These are phyloP conservation scores for Schizonepeta tenuifolia DNA, from an alignment of 257 asterid species.

Conservation along the genomic window DNA sequence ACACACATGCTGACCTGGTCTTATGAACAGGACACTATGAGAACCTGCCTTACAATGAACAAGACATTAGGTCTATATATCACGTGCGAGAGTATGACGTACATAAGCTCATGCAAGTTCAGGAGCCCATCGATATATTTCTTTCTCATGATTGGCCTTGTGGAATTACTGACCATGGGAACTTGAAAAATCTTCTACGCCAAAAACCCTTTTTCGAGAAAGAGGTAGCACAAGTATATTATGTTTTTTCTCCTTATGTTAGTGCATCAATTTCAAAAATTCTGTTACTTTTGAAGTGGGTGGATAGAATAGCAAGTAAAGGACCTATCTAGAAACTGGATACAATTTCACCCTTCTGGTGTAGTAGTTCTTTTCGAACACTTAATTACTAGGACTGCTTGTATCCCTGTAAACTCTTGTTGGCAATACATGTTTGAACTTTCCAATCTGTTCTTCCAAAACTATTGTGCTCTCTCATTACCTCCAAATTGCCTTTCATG, in stretches of 20 bases:
- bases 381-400: background rate
- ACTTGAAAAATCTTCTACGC: constrained; percentile 63
- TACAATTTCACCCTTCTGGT: background rate
- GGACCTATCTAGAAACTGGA: background rate
- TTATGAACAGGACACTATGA: constrained; percentile 85
- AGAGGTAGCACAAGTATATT: constrained; percentile 61
- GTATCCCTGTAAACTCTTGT: background rate
- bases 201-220: constrained; percentile 67
- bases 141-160: constrained; percentile 98
- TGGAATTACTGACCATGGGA: constrained; percentile 79
- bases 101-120: constrained; percentile 87
- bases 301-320: background rate
- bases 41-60: constrained; percentile 76
- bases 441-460: background rate
- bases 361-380: background rate
- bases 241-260: background rate
- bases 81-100: constrained; percentile 96
- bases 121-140: constrained; percentile 91
- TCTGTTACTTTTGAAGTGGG: background rate
- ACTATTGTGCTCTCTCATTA: background rate
- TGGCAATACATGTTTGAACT: background rate
- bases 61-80: constrained; percentile 84
- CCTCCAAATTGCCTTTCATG: background rate
- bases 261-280: background rate
- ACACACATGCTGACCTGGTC: constrained; percentile 27